These are phyloP conservation scores for Salix exigua DNA, from an alignment of 345 rosid genomes.

Conservation along the genomic window DNA sequence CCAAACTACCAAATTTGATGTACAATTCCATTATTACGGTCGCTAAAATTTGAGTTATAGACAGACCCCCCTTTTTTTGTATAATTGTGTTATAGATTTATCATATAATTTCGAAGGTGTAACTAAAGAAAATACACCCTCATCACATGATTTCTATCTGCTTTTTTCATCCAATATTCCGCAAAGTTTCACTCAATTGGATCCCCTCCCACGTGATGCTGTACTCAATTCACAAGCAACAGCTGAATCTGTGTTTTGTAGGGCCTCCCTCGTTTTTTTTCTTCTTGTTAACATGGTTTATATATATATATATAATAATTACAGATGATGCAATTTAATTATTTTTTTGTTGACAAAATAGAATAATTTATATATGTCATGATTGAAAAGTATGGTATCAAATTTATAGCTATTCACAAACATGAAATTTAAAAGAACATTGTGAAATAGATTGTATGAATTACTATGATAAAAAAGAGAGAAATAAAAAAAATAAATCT, in stretches of 20 bases:
- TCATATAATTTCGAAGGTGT: background rate
- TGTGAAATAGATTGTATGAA: too few relatives aligned
- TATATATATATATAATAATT: too few relatives aligned
- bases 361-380: too few relatives aligned
- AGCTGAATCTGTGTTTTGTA: background rate
- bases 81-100: background rate
- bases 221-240: background rate
- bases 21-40: background rate
- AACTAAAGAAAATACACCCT: background rate
- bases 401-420: too few relatives aligned
- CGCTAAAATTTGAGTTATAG: background rate
- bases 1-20: background rate
- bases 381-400: too few relatives aligned
- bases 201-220: slow-evolving; percentile 17
- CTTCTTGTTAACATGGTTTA: too few relatives aligned
- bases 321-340: too few relatives aligned
- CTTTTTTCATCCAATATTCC: background rate
- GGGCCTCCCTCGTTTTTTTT: background rate
- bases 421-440: too few relatives aligned
- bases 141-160: background rate
- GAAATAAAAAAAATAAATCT: too few relatives aligned
- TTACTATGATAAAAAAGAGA: too few relatives aligned
- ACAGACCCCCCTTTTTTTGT: background rate
- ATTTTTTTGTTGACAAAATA: too few relatives aligned
- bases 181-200: background rate